These are phyloP conservation scores for Talaromyces nanjingensis DNA, from an alignment of 495 filamentous ascomycete genomes.

Conservation along the genomic window DNA sequence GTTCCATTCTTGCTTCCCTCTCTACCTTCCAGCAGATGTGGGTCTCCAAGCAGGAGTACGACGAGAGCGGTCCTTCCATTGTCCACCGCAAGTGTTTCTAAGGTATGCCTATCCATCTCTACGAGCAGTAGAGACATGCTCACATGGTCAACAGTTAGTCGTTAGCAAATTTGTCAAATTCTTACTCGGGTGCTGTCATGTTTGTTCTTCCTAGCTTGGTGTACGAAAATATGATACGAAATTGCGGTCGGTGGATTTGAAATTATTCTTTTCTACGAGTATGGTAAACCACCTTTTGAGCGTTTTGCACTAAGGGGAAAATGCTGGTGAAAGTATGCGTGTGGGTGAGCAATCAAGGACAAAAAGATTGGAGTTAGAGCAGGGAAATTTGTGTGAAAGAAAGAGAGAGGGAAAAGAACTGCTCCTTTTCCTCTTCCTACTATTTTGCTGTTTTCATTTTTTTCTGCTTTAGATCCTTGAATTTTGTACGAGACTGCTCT, in stretches of 20 bases:
- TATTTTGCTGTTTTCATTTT: background rate
- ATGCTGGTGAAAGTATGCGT: background rate
- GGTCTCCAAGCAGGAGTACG: conserved; percentile 99
- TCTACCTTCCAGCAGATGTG: conserved; percentile 99
- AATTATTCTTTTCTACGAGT: conserved; percentile 11
- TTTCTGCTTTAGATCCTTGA: background rate
- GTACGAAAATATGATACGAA: conserved; percentile 43
- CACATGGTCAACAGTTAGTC: background rate
- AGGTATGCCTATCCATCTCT: conserved; percentile 40
- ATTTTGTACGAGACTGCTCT: background rate
- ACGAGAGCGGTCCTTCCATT: conserved; percentile 98
- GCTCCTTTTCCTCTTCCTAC: background rate
- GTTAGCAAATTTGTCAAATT: conserved; percentile 9
- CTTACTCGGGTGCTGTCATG: conserved; percentile 15
- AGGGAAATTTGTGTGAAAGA: background rate
- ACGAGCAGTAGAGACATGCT: background rate
- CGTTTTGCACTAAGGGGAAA: conserved; percentile 39
- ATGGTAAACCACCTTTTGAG: conserved; percentile 12
- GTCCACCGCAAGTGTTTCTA: conserved; percentile 99
- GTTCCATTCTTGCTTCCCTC: conserved; percentile 97
- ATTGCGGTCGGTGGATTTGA: conserved; percentile 31
- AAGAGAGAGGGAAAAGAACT: background rate
- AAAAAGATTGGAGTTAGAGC: background rate
- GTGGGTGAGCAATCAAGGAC: background rate
- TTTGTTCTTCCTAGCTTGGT: conserved; percentile 43